phyloP scores from a whole-genome alignment of 352 stramenopile species.

The Globisporangium sylvaticum region DNA sequence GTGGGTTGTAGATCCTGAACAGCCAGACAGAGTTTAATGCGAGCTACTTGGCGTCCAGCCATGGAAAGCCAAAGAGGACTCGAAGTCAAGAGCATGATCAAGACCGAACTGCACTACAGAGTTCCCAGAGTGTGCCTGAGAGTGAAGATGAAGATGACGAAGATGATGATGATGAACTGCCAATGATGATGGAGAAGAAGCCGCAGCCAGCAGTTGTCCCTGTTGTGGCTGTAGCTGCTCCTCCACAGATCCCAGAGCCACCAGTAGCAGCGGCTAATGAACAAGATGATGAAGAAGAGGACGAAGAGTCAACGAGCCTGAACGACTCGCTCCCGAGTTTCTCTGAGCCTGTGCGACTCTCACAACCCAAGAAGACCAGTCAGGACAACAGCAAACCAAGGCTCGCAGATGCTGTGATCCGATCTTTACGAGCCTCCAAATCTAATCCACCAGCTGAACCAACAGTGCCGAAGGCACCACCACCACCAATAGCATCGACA shows the following conservation, averaged over 20 bases:
- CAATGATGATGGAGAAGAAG: slow-evolving; percentile 51
- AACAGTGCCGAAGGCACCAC: not conserved
- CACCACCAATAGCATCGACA: not conserved
- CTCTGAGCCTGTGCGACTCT: slow-evolving; percentile 23
- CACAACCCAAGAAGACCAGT: not conserved
- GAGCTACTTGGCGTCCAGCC: slow-evolving; percentile 40
- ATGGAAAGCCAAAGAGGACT: not conserved
- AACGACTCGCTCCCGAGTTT: slow-evolving; percentile 33
- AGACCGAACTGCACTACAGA: too few relatives aligned
- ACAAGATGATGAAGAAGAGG: slow-evolving; percentile 3
- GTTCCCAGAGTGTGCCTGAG: not conserved
- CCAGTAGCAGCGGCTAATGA: not conserved
- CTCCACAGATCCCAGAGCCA: not conserved
- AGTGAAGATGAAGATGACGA: slow-evolving; percentile 19
- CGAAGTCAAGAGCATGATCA: not conserved
- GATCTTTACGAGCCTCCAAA: not conserved
- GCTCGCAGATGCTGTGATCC: not conserved
- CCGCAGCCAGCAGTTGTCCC: not conserved
- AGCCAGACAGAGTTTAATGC: slow-evolving; percentile 45
- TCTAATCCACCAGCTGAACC: not conserved
- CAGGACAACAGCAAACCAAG: not conserved
- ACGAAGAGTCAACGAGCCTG: slow-evolving; percentile 9
- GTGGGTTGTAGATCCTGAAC: slow-evolving; percentile 49
- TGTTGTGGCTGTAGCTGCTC: not conserved
- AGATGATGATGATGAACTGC: slow-evolving; percentile 40